phyloP scores from a whole-genome alignment of 495 filamentous ascomycete genomes.

The Aspergillus haitiensis region DNA sequence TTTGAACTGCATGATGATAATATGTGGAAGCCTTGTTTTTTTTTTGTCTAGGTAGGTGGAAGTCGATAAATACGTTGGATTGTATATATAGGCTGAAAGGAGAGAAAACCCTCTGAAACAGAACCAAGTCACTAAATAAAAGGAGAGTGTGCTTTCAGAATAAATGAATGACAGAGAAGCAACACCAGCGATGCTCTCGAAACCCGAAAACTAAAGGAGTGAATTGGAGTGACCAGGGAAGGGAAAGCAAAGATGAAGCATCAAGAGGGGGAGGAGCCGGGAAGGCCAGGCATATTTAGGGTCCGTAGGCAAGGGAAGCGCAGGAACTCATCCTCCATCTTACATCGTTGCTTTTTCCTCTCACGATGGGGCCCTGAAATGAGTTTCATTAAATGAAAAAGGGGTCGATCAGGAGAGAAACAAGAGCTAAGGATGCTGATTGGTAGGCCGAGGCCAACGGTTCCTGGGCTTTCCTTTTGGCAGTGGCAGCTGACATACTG shows the following conservation, averaged over 20 bases:
- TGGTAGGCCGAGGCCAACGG: conserved; percentile 11
- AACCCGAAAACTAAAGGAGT: conserved; percentile 26
- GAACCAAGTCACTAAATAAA: conserved; percentile 10
- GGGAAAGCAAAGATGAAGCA: conserved; percentile 23
- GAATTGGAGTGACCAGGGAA: conserved; percentile 25
- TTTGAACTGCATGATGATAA: conserved; percentile 44
- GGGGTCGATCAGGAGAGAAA: conserved; percentile 23
- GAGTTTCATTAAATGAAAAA: conserved; percentile 23
- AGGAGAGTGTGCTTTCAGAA: conserved; percentile 21
- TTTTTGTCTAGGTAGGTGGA: too few species aligned
- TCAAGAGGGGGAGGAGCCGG: conserved; percentile 24
- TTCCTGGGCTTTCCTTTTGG: conserved; percentile 20
- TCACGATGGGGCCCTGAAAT: neutral
- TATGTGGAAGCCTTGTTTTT: conserved; percentile 5
- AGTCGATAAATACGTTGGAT: conserved; percentile 3
- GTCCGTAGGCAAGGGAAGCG: neutral
- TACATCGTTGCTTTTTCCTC: too few species aligned
- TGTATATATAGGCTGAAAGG: conserved; percentile 3
- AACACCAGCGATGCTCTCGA: conserved; percentile 24
- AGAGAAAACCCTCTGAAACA: conserved; percentile 11
- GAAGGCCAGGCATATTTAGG: conserved; percentile 12
- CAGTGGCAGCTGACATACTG: neutral
- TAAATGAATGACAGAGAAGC: conserved; percentile 34
- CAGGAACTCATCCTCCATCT: neutral
- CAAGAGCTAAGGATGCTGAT: neutral